phyloP scores from a whole-genome alignment of 1,284 basidiomycete genomes.

The Leccinum solheimii region DNA sequence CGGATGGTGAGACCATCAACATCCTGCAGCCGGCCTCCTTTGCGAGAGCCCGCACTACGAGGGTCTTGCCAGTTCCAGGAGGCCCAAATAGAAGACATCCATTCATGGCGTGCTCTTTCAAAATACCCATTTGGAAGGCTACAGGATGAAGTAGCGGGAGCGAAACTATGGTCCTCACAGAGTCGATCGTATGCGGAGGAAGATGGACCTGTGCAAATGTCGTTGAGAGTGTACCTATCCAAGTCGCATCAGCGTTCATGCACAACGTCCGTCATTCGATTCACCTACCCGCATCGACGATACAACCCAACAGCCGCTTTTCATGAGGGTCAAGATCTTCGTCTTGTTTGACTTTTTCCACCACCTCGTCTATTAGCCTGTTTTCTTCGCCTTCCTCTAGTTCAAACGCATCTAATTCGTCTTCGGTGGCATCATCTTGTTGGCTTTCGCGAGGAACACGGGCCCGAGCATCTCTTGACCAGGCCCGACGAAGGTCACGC shows the following conservation, averaged over 20 bases:
- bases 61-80: constrained; percentile 89
- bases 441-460: constrained; percentile 40
- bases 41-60: constrained; percentile 88
- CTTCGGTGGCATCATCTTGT: constrained; percentile 43
- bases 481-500: constrained; percentile 53
- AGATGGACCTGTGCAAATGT: constrained; percentile 88
- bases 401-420: constrained; percentile 34
- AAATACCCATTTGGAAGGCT: constrained; percentile 88
- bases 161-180: constrained; percentile 88
- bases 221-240: constrained; percentile 69
- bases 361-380: constrained; percentile 58
- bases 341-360: constrained; percentile 74
- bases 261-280: constrained; percentile 7
- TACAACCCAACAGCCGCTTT: constrained; percentile 75
- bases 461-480: constrained; percentile 57
- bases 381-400: constrained; percentile 39
- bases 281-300: constrained; percentile 73
- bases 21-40: constrained; percentile 90
- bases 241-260: constrained; percentile 10
- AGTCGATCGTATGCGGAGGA: constrained; percentile 82
- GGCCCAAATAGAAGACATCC: constrained; percentile 90
- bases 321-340: constrained; percentile 76
- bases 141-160: constrained; percentile 87
- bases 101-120: constrained; percentile 87
- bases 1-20: constrained; percentile 81